Base-by-base conservation (phyloP, 306 rosid genomes). In the Corylus heterophylla region DNA sequence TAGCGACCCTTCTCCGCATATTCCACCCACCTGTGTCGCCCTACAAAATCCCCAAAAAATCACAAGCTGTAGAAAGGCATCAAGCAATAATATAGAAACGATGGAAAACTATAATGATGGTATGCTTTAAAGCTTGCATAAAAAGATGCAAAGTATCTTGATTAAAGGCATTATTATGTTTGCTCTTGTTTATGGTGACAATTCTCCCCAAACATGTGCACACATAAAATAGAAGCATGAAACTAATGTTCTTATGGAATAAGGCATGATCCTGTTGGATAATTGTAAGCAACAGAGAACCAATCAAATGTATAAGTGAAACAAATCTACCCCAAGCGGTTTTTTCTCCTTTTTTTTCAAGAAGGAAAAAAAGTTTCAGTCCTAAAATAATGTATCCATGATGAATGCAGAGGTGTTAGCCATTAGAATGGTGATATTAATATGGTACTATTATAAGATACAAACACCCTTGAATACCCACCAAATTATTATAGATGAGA, bases 21-120 rank as follows among this genome's bases (percentile, higher is more conserved):
- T 87, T 95, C 99, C 76, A 95, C 96, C 99, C 99, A 95, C 89
- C 99, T 93, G 89, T 95, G 99, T 71, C 99, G 91, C 82, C 99
- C 99, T 95, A 88, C 77, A 75, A 74, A 74, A 76, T 61, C n/a
- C 74, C 45, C 78, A 74, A 74, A 35, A 69, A 84, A 66, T 39
- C 78, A 18, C 9, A 29, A 73, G 52, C 74, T 73, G 80, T 18
- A 52, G 68, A 69, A 63, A 72, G 22, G 39, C 71, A 76, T 74
- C 37, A n/a, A 54, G 44, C 39, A 64, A 62, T 31, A 52, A 16
- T 12, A 22, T n/a, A 12, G 66, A 74, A 56, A 71, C 55, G 17
- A 59, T 2, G 11, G 5, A 20, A 8, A 1, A 3, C 27, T 64
- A 69, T 20, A 48, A 31, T 25, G 76, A 55, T 18, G 29, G 27